Conservation (phyloP, 306 rosid genomes). For the Morella rubra region DNA sequence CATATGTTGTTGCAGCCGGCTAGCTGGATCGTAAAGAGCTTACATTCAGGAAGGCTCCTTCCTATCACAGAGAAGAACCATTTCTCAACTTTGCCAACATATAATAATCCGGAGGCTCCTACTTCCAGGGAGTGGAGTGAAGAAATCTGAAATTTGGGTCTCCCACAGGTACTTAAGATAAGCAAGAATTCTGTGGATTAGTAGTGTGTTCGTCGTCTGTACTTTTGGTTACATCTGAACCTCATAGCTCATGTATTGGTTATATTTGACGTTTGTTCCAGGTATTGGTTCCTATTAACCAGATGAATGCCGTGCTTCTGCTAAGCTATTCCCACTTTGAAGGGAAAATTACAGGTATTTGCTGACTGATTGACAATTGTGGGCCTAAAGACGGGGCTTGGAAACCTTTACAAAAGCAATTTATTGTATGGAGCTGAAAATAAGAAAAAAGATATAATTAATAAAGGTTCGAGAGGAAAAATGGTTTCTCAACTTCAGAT, state of each 20-base stretch:
- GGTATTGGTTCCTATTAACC: background rate
- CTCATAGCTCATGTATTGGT: background rate
- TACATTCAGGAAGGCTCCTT: slow-evolving; percentile 67
- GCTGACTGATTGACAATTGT: background rate
- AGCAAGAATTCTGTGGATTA: background rate
- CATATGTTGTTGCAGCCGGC: slow-evolving; percentile 51
- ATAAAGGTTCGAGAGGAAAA: background rate
- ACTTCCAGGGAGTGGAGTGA: slow-evolving; percentile 34
- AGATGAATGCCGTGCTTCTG: background rate
- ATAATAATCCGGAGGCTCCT: slow-evolving; percentile 34
- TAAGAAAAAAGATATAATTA: background rate
- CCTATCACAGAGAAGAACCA: slow-evolving; percentile 39
- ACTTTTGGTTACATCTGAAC: background rate
- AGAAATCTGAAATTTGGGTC: slow-evolving; percentile 45
- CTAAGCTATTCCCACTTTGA: background rate
- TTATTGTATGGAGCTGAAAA: background rate
- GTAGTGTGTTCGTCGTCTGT: background rate
- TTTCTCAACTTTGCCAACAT: slow-evolving; percentile 19
- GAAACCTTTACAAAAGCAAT: background rate
- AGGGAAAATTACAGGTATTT: background rate
- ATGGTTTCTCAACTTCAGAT: background rate
- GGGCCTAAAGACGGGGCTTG: background rate
- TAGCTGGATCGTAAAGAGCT: slow-evolving; percentile 76
- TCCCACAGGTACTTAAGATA: slow-evolving; percentile 21
- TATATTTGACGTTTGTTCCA: background rate